phyloP scores from a whole-genome alignment of 495 filamentous ascomycete genomes.

The Polyplosphaeria fusca region DNA sequence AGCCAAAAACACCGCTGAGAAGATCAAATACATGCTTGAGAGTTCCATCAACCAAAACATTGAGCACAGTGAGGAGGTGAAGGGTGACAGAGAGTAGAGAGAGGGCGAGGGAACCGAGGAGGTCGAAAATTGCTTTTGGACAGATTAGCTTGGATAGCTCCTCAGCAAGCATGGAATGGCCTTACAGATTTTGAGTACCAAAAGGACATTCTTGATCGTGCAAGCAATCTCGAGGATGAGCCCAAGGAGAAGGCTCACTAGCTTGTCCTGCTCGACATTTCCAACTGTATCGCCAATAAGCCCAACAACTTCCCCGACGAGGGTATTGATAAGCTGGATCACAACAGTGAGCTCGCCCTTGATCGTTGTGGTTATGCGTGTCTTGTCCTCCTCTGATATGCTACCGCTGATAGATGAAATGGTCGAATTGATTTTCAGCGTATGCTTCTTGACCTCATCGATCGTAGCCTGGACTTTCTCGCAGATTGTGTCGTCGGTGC shows the following conservation, averaged over 20 bases:
- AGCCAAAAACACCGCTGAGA: background rate
- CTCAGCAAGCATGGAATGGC: too few species aligned
- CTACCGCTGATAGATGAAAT: background rate
- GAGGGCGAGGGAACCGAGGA: background rate
- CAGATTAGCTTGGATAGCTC: too few species aligned
- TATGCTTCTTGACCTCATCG: background rate
- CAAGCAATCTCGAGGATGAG: background rate
- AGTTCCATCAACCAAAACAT: background rate
- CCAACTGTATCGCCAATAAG: background rate
- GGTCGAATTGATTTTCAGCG: background rate
- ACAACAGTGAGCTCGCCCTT: background rate
- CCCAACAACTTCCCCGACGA: background rate
- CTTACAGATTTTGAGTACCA: background rate
- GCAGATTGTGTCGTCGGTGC: background rate
- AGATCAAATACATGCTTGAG: background rate
- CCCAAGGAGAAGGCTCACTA: background rate
- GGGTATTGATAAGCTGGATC: background rate
- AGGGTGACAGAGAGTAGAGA: background rate
- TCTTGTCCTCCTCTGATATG: background rate
- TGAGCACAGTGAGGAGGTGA: background rate
- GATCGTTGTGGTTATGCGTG: background rate
- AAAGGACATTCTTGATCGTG: background rate
- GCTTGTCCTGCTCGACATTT: background rate
- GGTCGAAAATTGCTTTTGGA: background rate
- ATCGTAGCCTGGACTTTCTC: background rate